phyloP scores from a whole-genome alignment of 176 grass and related monocot species.

The Elymus sibiricus region DNA sequence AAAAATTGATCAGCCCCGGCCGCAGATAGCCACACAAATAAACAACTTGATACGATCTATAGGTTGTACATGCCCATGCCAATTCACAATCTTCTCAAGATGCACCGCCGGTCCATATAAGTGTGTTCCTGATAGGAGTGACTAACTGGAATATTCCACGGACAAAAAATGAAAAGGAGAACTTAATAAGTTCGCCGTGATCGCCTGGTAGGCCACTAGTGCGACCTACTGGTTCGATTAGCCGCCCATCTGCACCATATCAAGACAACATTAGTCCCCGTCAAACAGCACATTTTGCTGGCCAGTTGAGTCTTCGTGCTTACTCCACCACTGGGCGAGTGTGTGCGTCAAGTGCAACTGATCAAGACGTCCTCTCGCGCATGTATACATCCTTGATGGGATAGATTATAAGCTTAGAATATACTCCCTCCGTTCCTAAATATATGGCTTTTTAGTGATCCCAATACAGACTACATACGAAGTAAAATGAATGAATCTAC shows the following conservation, averaged over 20 bases:
- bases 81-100: neutral
- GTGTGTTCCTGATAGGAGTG: neutral
- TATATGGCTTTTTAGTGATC: too few species aligned
- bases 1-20: too few species aligned
- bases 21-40: neutral
- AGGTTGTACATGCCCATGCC: neutral
- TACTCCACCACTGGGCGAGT: neutral
- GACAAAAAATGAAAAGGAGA: neutral
- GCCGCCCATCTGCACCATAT: slow-evolving; percentile 14
- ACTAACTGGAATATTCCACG: neutral
- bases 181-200: neutral
- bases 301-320: slow-evolving; percentile 21
- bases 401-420: neutral
- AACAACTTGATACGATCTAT: too few species aligned
- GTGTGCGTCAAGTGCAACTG: neutral
- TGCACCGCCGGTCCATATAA: neutral
- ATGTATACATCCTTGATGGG: neutral
- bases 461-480: too few species aligned
- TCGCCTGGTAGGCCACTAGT: slow-evolving; percentile 9
- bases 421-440: too few species aligned
- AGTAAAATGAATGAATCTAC: too few species aligned
- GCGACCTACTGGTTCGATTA: slow-evolving; percentile 25
- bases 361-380: slow-evolving; percentile 30
- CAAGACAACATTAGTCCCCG: slow-evolving; percentile 30
- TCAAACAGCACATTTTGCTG: slow-evolving; percentile 21